These are phyloP conservation scores for Arthroderma sp. DNA, from an alignment of 2,329 filamentous ascomycete genomes.

Conservation along the genomic window DNA sequence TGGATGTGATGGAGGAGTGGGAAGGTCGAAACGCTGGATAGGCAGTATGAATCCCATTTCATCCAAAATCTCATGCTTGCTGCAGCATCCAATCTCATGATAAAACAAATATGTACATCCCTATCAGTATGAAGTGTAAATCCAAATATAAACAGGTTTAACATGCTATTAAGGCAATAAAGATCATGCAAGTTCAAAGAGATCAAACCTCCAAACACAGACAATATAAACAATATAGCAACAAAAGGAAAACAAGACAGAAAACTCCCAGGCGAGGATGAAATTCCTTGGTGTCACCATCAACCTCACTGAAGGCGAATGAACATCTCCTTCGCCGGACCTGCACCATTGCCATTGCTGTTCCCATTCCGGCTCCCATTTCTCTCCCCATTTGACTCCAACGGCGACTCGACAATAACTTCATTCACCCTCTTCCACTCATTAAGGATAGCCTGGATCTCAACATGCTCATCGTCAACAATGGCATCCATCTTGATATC, in stretches of 20 bases:
- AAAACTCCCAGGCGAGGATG: background rate
- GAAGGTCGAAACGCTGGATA: too few relatives aligned
- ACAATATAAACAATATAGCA: background rate
- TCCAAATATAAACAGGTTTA: background rate
- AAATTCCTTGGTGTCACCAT: background rate
- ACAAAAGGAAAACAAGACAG: background rate
- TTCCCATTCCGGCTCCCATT: constrained; percentile 1
- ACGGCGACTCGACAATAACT: constrained; percentile 5
- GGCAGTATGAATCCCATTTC: too few relatives aligned
- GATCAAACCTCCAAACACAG: background rate
- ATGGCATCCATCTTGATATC: constrained; percentile 57
- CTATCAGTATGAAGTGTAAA: constrained; percentile 13
- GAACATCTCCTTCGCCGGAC: background rate
- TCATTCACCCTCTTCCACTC: constrained; percentile 39
- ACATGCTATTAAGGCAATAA: background rate
- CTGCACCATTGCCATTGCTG: constrained; percentile 5
- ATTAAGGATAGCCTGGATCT: constrained; percentile 44
- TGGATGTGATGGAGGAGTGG: too few relatives aligned
- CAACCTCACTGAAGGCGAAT: background rate
- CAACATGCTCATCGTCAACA: constrained; percentile 45
- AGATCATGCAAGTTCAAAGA: background rate
- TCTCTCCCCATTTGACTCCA: constrained; percentile 7
- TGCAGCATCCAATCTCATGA: too few relatives aligned
- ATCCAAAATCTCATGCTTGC: too few relatives aligned
- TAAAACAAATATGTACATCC: constrained; percentile 17